Conservation (phyloP, 352 stramenopile genomes). For the Globisporangium splendens region DNA sequence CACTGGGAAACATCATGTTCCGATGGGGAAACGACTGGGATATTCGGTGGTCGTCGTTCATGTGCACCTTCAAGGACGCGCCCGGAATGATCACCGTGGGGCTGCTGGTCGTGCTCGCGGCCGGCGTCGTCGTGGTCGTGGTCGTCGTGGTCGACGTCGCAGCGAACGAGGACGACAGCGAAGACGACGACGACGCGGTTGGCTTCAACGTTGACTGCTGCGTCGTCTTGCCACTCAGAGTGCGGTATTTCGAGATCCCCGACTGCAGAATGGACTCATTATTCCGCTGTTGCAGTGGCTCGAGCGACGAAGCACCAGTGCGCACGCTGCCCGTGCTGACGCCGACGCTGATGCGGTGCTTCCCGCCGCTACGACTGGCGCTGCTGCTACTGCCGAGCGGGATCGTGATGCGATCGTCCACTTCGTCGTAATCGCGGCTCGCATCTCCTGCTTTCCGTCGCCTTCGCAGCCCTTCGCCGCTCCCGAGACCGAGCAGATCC, state of each 20-base stretch:
- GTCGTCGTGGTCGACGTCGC: not conserved
- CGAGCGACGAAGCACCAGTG: not conserved
- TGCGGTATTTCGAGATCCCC: constrained; percentile 71
- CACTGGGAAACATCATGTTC: not conserved
- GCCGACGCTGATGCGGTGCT: constrained; percentile 5
- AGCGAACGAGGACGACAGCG: not conserved
- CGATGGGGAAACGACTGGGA: not conserved
- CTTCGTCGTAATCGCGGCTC: constrained; percentile 33
- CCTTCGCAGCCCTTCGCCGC: constrained; percentile 14
- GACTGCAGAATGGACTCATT: constrained; percentile 36
- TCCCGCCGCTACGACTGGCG: constrained; percentile 25
- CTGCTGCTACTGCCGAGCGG: constrained; percentile 41
- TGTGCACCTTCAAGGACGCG: constrained; percentile 10
- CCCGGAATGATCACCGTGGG: constrained; percentile 6
- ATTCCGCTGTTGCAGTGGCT: constrained; percentile 6
- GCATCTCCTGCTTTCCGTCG: not conserved
- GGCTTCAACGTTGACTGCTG: not conserved
- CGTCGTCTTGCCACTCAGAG: constrained; percentile 19
- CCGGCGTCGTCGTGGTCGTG: constrained; percentile 5
- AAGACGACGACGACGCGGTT: not conserved
- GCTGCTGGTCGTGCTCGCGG: constrained; percentile 6
- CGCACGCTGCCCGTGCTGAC: constrained; percentile 3
- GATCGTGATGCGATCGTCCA: constrained; percentile 74
- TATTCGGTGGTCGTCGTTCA: constrained; percentile 1
- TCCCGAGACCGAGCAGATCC: not conserved